Conservation (phyloP, 23 red algal genomes). For the Gracilaria gracilis region DNA sequence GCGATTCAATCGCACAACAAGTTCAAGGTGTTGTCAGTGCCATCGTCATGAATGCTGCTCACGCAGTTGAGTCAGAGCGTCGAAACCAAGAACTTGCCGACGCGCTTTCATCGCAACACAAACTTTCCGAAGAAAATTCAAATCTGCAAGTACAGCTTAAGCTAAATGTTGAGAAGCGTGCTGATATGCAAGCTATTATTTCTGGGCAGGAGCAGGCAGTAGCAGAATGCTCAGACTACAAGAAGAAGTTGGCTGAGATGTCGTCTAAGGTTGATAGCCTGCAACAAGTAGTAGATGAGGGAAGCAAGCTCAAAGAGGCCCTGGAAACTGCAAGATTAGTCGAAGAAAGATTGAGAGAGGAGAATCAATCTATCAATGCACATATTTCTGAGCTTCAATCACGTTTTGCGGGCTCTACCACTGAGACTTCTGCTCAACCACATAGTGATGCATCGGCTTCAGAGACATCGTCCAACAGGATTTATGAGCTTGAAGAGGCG, state of each 20-base stretch:
- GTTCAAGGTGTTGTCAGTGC: constrained; percentile 49
- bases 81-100: neutral
- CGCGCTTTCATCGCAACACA: neutral
- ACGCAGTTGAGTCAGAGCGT: neutral
- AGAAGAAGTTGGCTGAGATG: constrained; percentile 27
- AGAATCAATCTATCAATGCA: constrained; percentile 9
- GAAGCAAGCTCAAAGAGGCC: constrained; percentile 8
- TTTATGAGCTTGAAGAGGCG: constrained; percentile 57
- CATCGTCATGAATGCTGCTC: constrained; percentile 11
- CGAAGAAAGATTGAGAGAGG: constrained; percentile 19
- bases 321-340: constrained; percentile 20
- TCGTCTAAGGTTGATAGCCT: constrained; percentile 28
- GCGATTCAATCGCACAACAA: neutral
- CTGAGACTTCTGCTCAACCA: neutral
- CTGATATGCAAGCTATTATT: constrained; percentile 2
- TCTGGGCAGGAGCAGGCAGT: constrained; percentile 6
- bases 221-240: constrained; percentile 27
- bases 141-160: neutral
- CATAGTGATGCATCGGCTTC: neutral
- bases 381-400: constrained; percentile 28
- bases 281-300: neutral
- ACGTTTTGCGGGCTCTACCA: constrained; percentile 24
- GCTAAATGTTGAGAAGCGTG: neutral
- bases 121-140: constrained; percentile 6
- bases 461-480: neutral